Percentiles rank a stretch among this genome's conserved stretches.
These are phyloP conservation scores for Fusarium sp. DNA, from an alignment of 2,329 filamentous ascomycete species.

Conservation along the genomic window DNA sequence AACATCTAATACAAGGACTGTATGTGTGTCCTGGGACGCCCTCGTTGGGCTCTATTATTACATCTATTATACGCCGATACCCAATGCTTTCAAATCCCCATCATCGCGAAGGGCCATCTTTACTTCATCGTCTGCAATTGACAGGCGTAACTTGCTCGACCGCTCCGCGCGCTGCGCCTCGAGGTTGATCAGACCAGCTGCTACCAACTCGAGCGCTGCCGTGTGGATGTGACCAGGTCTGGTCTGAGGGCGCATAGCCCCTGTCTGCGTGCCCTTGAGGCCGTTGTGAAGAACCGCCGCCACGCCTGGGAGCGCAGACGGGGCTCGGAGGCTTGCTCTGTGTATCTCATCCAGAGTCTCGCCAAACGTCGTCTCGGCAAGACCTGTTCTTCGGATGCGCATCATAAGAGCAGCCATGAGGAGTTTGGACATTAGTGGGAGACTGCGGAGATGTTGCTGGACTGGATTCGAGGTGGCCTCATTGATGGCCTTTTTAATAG, in stretches of 20 bases:
- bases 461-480: slow-evolving; percentile 94
- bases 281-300: slow-evolving; percentile 50
- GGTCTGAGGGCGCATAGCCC: slow-evolving; percentile 46
- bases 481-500: slow-evolving; percentile 92
- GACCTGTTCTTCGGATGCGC: slow-evolving; percentile 82
- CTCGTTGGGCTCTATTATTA: slow-evolving; percentile 33
- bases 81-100: slow-evolving; percentile 84
- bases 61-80: slow-evolving; percentile 62
- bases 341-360: slow-evolving; percentile 85
- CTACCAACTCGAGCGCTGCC: slow-evolving; percentile 85
- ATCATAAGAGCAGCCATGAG: slow-evolving; percentile 86
- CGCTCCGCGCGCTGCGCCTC: slow-evolving; percentile 85
- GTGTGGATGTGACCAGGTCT: slow-evolving; percentile 65
- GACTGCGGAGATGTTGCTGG: slow-evolving; percentile 85
- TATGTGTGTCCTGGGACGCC: slow-evolving; percentile 18
- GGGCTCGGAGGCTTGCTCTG: slow-evolving; percentile 51
- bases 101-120: slow-evolving; percentile 90
- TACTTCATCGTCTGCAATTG: slow-evolving; percentile 91
- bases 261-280: slow-evolving; percentile 43
- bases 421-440: slow-evolving; percentile 86
- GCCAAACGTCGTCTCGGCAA: slow-evolving; percentile 88
- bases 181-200: slow-evolving; percentile 87
- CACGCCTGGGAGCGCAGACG: slow-evolving; percentile 52
- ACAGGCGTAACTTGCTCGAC: slow-evolving; percentile 86
- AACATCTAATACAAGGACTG: slow-evolving; percentile 14